Evolutionary conservation across 345 rosid species (phyloP).

Genomic region (Salix viminalis): DNA sequence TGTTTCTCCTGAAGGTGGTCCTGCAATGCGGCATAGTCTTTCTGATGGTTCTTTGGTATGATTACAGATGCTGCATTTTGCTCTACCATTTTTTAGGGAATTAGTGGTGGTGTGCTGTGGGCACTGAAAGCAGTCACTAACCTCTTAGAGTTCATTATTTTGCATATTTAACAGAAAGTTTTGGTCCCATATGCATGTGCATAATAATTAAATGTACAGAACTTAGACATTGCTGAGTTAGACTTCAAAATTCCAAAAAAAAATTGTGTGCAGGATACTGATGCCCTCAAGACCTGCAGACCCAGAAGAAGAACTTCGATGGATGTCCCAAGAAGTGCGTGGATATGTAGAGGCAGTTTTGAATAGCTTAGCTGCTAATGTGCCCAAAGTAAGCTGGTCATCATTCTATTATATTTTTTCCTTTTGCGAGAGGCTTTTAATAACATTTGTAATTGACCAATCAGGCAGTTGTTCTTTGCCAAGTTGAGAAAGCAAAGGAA

Average conservation of each 20-base stretch:
- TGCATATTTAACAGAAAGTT: not conserved
- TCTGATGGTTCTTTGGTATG: slow-evolving; percentile 97
- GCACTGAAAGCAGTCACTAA: too few species aligned
- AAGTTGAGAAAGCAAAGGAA: slow-evolving; percentile 96
- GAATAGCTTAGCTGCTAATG: slow-evolving; percentile 95
- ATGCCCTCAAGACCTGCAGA: slow-evolving; percentile 87
- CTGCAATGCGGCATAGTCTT: slow-evolving; percentile 72
- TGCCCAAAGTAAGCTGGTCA: slow-evolving; percentile 64
- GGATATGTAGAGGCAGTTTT: slow-evolving; percentile 98
- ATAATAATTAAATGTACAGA: not conserved
- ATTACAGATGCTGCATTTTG: slow-evolving; percentile 5
- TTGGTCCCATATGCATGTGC: not conserved
- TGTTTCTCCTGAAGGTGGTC: slow-evolving; percentile 33
- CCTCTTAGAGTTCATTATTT: not conserved
- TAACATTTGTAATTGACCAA: slow-evolving; percentile 13
- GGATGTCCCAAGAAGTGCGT: slow-evolving; percentile 99
- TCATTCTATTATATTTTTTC: not conserved
- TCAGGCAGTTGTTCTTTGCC: slow-evolving; percentile 98
- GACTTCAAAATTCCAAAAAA: not conserved
- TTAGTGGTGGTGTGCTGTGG: too few species aligned
- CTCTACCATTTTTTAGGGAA: not conserved
- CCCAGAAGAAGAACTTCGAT: slow-evolving; percentile 96
- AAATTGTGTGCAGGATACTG: slow-evolving; percentile 51
- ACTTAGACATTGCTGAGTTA: not conserved
- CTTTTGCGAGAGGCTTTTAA: not conserved